phyloP scores from a whole-genome alignment of 73 alveolate species.

The Paramecium sonneborni region DNA sequence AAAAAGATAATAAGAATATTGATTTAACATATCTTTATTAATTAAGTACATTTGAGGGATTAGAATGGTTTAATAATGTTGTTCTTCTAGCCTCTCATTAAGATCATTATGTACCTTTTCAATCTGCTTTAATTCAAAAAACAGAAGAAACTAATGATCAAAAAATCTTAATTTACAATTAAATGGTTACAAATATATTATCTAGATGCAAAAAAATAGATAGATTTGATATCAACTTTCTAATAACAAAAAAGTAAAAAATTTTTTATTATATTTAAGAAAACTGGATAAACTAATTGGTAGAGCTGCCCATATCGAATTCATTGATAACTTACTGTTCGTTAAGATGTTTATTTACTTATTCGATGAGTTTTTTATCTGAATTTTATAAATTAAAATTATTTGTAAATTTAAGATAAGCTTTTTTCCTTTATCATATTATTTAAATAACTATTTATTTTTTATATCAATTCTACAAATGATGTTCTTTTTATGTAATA shows the following conservation, averaged over 20 bases:
- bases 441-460: too few relatives aligned
- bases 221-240: constrained; percentile 82
- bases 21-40: constrained; percentile 75
- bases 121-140: constrained; percentile 71
- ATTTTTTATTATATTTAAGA: not conserved
- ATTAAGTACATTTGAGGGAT: constrained; percentile 77
- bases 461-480: too few relatives aligned
- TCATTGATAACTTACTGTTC: constrained; percentile 79
- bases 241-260: constrained; percentile 69
- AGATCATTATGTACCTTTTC: constrained; percentile 84
- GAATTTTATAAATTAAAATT: not conserved
- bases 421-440: too few relatives aligned
- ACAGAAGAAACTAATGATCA: constrained; percentile 70
- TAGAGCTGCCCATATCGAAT: constrained; percentile 87
- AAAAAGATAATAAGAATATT: constrained; percentile 74
- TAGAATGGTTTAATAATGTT: constrained; percentile 84
- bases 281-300: constrained; percentile 83
- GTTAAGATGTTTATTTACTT: constrained; percentile 77
- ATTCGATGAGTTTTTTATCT: constrained; percentile 70
- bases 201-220: constrained; percentile 74
- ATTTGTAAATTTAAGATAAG: too few relatives aligned
- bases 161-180: constrained; percentile 58
- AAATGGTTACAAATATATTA: constrained; percentile 75
- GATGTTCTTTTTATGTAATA: too few relatives aligned
- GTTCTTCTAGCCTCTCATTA: constrained; percentile 69